Evolutionary conservation across 352 stramenopile species (phyloP).

Genomic region (Phytophthora kernoviae): DNA sequence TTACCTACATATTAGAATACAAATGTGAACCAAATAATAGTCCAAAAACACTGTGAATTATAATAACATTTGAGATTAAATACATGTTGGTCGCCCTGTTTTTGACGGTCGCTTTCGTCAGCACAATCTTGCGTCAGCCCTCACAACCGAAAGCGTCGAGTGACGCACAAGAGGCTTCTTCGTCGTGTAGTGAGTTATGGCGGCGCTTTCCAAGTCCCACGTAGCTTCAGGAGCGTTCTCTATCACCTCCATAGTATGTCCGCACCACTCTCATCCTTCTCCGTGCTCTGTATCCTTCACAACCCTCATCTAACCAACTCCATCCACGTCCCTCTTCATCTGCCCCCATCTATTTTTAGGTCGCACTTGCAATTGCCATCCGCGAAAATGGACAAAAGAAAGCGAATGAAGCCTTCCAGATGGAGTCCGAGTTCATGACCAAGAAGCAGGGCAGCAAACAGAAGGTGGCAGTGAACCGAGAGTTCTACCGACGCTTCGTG

Average conservation of each 20-base stretch:
- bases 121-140: background rate
- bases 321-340: constrained; percentile 7
- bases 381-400: constrained; percentile 53
- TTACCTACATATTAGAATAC: too few relatives aligned
- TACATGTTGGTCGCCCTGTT: too few relatives aligned
- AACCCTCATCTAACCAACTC: constrained; percentile 1
- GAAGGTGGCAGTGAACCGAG: constrained; percentile 68
- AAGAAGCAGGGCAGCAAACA: constrained; percentile 59
- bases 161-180: constrained; percentile 1
- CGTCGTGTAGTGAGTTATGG: constrained; percentile 31
- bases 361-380: constrained; percentile 63
- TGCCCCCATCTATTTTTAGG: constrained; percentile 25
- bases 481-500: constrained; percentile 61
- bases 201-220: constrained; percentile 65
- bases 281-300: background rate
- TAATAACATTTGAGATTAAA: too few relatives aligned
- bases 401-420: constrained; percentile 39
- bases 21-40: too few relatives aligned
- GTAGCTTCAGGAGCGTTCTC: constrained; percentile 45
- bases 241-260: constrained; percentile 49
- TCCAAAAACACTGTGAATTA: too few relatives aligned
- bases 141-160: constrained; percentile 32
- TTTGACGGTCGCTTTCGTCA: too few relatives aligned
- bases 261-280: background rate
- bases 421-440: constrained; percentile 61